These are phyloP conservation scores for Closterium sp. DNA, from an alignment of 139 green algal species.

Conservation along the genomic window DNA sequence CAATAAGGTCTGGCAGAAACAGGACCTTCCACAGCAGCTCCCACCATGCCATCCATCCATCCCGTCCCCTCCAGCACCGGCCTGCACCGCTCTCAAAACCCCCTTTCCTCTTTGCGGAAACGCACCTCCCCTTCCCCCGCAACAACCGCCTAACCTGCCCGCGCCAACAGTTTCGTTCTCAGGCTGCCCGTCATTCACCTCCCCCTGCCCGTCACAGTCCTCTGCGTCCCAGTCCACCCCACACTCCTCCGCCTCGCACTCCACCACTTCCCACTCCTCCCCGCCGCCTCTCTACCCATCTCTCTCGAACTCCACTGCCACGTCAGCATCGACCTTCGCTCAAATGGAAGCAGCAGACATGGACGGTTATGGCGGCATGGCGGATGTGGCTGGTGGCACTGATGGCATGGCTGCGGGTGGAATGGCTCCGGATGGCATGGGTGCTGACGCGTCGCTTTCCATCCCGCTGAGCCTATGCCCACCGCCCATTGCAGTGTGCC, in stretches of 20 bases:
- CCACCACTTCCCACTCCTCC: not conserved
- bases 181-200: not conserved
- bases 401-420: too few relatives aligned
- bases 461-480: not conserved
- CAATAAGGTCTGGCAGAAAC: not conserved
- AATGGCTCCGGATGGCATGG: not conserved
- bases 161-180: not conserved
- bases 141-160: not conserved
- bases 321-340: not conserved
- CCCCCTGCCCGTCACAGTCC: not conserved
- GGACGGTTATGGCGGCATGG: not conserved
- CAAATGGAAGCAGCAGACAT: not conserved
- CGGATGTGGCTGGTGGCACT: too few relatives aligned
- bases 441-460: not conserved
- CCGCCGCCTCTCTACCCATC: not conserved
- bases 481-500: not conserved
- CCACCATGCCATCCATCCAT: not conserved
- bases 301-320: not conserved
- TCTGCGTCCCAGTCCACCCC: not conserved
- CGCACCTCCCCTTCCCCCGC: not conserved
- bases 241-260: not conserved
- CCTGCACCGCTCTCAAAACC: not conserved
- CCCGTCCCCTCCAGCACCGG: not conserved
- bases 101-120: not conserved
- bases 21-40: not conserved